A percentile compares a stretch with the other conserved stretches of the same genome.
Evolutionary conservation across 2,329 filamentous ascomycete genomes (phyloP).

Genomic region (Hansfordia pulvinata): DNA sequence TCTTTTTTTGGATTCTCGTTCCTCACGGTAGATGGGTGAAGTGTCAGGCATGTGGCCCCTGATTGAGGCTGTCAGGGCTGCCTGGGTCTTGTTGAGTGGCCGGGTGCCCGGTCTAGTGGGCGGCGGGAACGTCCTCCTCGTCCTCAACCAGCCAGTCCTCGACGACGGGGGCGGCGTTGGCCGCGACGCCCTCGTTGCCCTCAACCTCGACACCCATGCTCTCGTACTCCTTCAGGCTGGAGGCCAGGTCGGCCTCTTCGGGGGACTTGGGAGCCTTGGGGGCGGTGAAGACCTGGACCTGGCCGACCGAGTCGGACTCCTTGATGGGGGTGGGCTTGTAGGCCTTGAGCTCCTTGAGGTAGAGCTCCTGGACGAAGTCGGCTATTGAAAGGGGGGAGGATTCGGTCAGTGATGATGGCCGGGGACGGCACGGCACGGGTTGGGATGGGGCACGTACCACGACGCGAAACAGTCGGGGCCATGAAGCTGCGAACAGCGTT

Average conservation of each 20-base stretch:
- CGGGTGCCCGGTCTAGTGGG: too few species aligned
- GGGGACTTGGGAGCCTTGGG: slow-evolving; percentile 77
- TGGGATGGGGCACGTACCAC: slow-evolving; percentile 47
- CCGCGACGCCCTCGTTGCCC: slow-evolving; percentile 56
- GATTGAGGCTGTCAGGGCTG: too few species aligned
- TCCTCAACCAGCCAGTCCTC: slow-evolving; percentile 78
- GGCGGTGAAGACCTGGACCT: slow-evolving; percentile 75
- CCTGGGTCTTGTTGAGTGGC: too few species aligned
- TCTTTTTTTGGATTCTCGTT: too few species aligned
- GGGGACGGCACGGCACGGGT: too few species aligned
- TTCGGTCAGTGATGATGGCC: too few species aligned
- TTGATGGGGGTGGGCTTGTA: slow-evolving; percentile 84
- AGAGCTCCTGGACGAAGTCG: slow-evolving; percentile 96
- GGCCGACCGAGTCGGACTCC: slow-evolving; percentile 65
- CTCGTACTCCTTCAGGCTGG: slow-evolving; percentile 90
- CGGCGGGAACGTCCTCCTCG: slow-evolving; percentile 39
- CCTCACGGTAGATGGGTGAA: too few species aligned
- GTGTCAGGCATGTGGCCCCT: too few species aligned
- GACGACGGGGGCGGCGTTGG: slow-evolving; percentile 42
- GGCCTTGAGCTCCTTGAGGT: slow-evolving; percentile 87
- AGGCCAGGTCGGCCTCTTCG: slow-evolving; percentile 87
- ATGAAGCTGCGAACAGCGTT: slow-evolving; percentile 41
- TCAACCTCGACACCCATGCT: slow-evolving; percentile 87
- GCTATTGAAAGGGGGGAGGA: slow-evolving; percentile 47
- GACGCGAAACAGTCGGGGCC: slow-evolving; percentile 44